Evolutionary conservation across 2,329 filamentous ascomycete genomes (phyloP).

Genomic region (Hypoxylon sp.): DNA sequence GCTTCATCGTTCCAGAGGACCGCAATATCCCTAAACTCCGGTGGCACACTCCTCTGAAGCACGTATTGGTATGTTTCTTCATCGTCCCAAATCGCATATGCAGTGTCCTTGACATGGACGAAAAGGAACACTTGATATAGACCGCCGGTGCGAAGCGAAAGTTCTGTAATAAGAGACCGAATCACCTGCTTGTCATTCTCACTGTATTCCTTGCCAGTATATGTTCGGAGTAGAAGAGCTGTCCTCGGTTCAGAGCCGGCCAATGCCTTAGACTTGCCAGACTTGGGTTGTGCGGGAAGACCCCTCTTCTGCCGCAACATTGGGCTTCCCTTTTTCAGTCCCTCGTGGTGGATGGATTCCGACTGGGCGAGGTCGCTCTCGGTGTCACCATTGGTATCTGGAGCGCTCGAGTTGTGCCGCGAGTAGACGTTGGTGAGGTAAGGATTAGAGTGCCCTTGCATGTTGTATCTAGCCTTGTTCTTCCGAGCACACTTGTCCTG

Average conservation of each 20-base stretch:
- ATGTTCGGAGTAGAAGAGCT: slow-evolving; percentile 82
- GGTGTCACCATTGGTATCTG: slow-evolving; percentile 30
- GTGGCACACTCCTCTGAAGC: slow-evolving; percentile 74
- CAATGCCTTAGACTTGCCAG: slow-evolving; percentile 36
- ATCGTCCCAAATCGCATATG: slow-evolving; percentile 71
- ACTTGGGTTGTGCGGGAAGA: slow-evolving; percentile 23
- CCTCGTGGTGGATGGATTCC: slow-evolving; percentile 38
- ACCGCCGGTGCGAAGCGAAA: slow-evolving; percentile 81
- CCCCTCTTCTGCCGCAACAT: slow-evolving; percentile 17
- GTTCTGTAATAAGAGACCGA: slow-evolving; percentile 83
- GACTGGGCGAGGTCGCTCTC: slow-evolving; percentile 36
- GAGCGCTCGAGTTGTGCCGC: slow-evolving; percentile 43
- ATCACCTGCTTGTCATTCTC: slow-evolving; percentile 85
- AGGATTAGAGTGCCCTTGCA: slow-evolving; percentile 60
- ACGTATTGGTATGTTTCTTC: slow-evolving; percentile 71
- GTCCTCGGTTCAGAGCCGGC: slow-evolving; percentile 68
- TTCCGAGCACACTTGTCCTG: slow-evolving; percentile 75
- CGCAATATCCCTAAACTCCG: slow-evolving; percentile 79
- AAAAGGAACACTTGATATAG: slow-evolving; percentile 86
- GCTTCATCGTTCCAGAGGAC: slow-evolving; percentile 82
- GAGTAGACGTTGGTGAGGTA: slow-evolving; percentile 61
- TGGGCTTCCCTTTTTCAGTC: slow-evolving; percentile 30
- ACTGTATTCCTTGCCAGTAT: slow-evolving; percentile 81
- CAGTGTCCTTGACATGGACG: slow-evolving; percentile 80
- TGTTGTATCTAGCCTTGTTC: slow-evolving; percentile 76